Conservation (phyloP, 345 rosid genomes). For the Camelina hispida region DNA sequence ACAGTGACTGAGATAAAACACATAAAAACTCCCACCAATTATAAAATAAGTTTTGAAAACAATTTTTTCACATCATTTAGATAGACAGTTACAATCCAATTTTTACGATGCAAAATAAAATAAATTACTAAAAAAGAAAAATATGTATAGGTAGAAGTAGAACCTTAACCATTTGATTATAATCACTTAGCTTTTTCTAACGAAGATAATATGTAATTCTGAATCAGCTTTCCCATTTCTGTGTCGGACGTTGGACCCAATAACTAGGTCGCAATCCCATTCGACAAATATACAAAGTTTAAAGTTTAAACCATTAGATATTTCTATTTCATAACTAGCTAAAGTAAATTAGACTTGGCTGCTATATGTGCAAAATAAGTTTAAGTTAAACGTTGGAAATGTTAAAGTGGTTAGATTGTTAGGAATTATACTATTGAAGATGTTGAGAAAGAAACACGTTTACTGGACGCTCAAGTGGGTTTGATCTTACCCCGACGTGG, state of each 20-base stretch:
- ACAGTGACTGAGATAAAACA: too few species aligned
- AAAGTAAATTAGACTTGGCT: neutral
- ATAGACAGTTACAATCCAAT: too few species aligned
- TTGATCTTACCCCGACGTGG: constrained; percentile 25
- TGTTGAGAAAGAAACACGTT: neutral
- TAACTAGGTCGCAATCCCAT: constrained; percentile 10
- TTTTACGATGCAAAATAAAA: too few species aligned
- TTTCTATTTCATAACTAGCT: neutral
- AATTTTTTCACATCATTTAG: too few species aligned
- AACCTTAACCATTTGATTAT: too few species aligned
- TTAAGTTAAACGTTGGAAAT: neutral
- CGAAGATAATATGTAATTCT: neutral
- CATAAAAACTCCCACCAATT: too few species aligned
- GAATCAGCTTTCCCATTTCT: constrained; percentile 20
- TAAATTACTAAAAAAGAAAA: too few species aligned
- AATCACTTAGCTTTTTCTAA: neutral
- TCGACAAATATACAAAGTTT: constrained; percentile 10
- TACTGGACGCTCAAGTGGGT: constrained; percentile 33
- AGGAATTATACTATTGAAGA: neutral
- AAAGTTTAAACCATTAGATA: neutral
- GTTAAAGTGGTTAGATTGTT: neutral
- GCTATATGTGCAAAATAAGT: neutral
- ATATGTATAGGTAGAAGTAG: too few species aligned
- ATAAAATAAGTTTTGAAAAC: too few species aligned
- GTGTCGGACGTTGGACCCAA: constrained; percentile 41